phyloP scores from a whole-genome alignment of 768 basidiomycete species.

The Phaeolepiota aurea region DNA sequence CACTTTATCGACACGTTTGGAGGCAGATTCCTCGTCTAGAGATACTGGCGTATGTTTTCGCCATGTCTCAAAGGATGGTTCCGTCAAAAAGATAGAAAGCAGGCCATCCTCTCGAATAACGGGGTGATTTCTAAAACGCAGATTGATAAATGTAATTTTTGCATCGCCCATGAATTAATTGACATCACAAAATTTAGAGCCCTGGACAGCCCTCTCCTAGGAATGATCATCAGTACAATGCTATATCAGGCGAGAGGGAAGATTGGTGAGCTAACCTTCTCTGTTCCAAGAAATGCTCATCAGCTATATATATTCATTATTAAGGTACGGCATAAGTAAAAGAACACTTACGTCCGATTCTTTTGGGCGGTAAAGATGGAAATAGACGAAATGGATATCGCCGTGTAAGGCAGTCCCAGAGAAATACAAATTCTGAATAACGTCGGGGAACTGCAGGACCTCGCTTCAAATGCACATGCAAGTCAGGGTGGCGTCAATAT shows the following conservation, averaged over 20 bases:
- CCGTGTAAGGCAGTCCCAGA: constrained; percentile 79
- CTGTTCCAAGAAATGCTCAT: constrained; percentile 87
- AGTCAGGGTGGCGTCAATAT: neutral
- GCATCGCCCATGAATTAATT: too few relatives aligned
- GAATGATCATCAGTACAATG: neutral
- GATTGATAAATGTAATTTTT: constrained; percentile 5
- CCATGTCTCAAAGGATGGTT: constrained; percentile 82
- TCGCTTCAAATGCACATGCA: constrained; percentile 30
- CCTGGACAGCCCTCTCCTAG: constrained; percentile 71
- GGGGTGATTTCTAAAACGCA: constrained; percentile 71
- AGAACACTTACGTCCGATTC: constrained; percentile 67
- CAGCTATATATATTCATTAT: constrained; percentile 37
- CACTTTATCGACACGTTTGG: constrained; percentile 67
- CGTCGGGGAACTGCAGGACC: constrained; percentile 69
- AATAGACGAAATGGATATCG: constrained; percentile 93
- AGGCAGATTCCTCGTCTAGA: constrained; percentile 81
- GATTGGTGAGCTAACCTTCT: too few relatives aligned
- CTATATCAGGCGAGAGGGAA: too few relatives aligned
- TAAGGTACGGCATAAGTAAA: constrained; percentile 6
- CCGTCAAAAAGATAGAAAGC: constrained; percentile 72
- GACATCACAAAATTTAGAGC: constrained; percentile 76
- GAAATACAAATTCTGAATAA: constrained; percentile 89
- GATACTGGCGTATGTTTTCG: constrained; percentile 70
- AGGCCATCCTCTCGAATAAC: constrained; percentile 84
- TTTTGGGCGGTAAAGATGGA: constrained; percentile 83